These are phyloP conservation scores for Thuidium tamariscinum DNA, from an alignment of 225 moss, liverwort and hornwort genomes.

Conservation along the genomic window DNA sequence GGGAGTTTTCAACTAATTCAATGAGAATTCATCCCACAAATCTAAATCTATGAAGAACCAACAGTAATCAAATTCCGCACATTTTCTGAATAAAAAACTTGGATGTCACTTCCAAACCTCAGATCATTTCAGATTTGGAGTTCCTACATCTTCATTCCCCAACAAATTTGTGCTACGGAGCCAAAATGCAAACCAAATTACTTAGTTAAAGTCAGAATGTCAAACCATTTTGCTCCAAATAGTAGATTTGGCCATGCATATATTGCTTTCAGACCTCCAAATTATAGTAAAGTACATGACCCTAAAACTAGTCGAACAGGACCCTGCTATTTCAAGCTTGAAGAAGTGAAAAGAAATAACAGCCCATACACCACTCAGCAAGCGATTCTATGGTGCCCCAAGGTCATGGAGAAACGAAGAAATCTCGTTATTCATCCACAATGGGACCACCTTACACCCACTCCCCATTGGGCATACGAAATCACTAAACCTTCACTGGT, in stretches of 20 bases:
- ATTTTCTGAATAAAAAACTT: fast-evolving
- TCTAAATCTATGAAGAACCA: not conserved
- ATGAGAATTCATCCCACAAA: not conserved
- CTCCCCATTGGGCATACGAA: not conserved
- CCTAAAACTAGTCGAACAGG: too few relatives aligned
- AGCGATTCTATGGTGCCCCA: not conserved
- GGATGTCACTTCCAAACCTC: fast-evolving
- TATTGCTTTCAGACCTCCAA: not conserved
- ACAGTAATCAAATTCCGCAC: not conserved
- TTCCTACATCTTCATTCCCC: not conserved
- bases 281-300: too few relatives aligned
- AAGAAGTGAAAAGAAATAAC: not conserved
- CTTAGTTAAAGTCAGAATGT: not conserved
- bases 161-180: not conserved
- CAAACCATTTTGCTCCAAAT: not conserved
- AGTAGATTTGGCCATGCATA: not conserved
- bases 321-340: too few relatives aligned
- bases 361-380: not conserved
- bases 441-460: not conserved
- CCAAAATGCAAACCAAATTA: not conserved
- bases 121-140: not conserved
- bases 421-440: not conserved
- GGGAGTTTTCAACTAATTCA: not conserved
- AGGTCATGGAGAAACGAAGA: not conserved
- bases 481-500: not conserved